phyloP scores from a whole-genome alignment of 345 rosid genomes.

The Euphorbia tirucalli region DNA sequence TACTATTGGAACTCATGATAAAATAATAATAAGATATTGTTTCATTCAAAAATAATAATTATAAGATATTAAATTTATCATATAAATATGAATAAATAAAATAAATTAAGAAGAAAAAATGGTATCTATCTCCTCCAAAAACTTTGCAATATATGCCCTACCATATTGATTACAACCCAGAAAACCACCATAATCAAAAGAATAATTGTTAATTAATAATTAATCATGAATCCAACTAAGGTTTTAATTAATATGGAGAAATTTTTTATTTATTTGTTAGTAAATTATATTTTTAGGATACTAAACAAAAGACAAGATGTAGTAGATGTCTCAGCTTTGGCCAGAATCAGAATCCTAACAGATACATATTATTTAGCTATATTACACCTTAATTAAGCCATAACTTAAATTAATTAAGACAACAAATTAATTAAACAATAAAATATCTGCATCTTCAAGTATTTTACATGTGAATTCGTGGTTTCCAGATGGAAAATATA shows the following conservation, averaged over 20 bases:
- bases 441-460: too few relatives aligned
- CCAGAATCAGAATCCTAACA: constrained; percentile 28
- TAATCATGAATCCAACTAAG: background rate
- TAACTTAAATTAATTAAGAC: too few relatives aligned
- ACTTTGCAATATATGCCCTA: constrained; percentile 13
- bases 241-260: background rate
- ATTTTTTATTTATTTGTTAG: too few relatives aligned
- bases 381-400: background rate
- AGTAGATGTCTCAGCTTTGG: background rate
- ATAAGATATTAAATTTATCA: too few relatives aligned
- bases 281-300: background rate
- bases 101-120: background rate
- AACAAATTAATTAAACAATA: too few relatives aligned
- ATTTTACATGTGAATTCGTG: constrained; percentile 19
- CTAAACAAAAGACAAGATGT: constrained; percentile 12
- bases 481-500: constrained; percentile 1
- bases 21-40: too few relatives aligned
- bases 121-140: background rate
- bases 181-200: background rate
- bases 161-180: constrained; percentile 13
- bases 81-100: too few relatives aligned
- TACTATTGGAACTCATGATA: constrained; percentile 5
- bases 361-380: background rate
- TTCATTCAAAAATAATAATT: too few relatives aligned
- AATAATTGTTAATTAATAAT: background rate